Evolutionary conservation across 2,329 filamentous ascomycete genomes (phyloP).

Genomic region (Aspergillus candidus): DNA sequence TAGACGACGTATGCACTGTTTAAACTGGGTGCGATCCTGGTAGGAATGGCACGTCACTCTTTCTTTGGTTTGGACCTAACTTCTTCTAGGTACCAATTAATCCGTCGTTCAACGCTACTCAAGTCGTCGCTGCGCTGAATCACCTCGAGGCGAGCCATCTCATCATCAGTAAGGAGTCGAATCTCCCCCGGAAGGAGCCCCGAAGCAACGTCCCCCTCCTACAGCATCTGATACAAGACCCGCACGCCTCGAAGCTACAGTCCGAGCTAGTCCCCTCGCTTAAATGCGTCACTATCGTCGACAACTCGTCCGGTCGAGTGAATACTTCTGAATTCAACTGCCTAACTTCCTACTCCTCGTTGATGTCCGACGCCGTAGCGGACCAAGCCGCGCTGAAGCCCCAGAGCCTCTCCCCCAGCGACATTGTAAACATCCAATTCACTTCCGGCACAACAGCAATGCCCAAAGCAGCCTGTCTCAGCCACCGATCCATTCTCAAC

Average conservation of each 20-base stretch:
- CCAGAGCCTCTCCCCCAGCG: slow-evolving; percentile 50
- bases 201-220: slow-evolving; percentile 56
- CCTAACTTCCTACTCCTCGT: slow-evolving; percentile 44
- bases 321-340: slow-evolving; percentile 39
- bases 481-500: slow-evolving; percentile 81
- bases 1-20: slow-evolving; percentile 74
- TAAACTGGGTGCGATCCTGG: slow-evolving; percentile 88
- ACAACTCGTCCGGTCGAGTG: slow-evolving; percentile 62
- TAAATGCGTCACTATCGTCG: slow-evolving; percentile 64
- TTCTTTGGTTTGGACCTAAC: slow-evolving; percentile 1
- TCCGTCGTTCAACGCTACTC: slow-evolving; percentile 73
- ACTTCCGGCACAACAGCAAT: slow-evolving; percentile 89
- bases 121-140: slow-evolving; percentile 70
- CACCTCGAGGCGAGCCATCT: slow-evolving; percentile 70
- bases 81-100: slow-evolving; percentile 71
- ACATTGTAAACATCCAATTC: slow-evolving; percentile 93
- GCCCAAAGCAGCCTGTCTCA: slow-evolving; percentile 87
- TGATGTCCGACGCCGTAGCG: slow-evolving; percentile 40
- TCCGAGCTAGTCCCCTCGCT: slow-evolving; percentile 63
- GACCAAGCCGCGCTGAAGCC: slow-evolving; percentile 39
- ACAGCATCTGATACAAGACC: slow-evolving; percentile 47
- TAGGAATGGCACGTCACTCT: slow-evolving; percentile 24
- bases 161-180: slow-evolving; percentile 81
- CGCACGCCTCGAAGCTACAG: slow-evolving; percentile 40
- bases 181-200: slow-evolving; percentile 62